Evolutionary conservation across 768 basidiomycete species (phyloP).

Genomic region (Harrya chromipes): DNA sequence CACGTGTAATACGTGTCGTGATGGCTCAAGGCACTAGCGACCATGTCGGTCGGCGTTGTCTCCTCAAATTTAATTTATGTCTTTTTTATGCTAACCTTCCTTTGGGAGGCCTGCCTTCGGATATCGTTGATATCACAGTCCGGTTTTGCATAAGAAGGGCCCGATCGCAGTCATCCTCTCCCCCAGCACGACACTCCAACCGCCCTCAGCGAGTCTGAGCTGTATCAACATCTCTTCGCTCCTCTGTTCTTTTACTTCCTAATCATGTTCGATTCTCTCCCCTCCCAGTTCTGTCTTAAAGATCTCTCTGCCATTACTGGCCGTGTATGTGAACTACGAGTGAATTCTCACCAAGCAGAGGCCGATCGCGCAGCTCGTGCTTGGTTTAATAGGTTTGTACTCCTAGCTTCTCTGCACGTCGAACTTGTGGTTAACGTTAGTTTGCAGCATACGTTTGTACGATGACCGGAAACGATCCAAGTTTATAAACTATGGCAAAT

Average conservation of each 20-base stretch:
- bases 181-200: constrained; percentile 7
- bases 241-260: constrained; percentile 14
- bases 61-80: constrained; percentile 24
- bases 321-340: constrained; percentile 35
- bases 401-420: background rate
- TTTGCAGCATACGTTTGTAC: constrained; percentile 32
- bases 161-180: constrained; percentile 3
- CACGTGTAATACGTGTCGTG: constrained; percentile 33
- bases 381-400: constrained; percentile 34
- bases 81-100: constrained; percentile 23
- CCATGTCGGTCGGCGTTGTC: constrained; percentile 25
- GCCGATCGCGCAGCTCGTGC: constrained; percentile 32
- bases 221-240: constrained; percentile 15
- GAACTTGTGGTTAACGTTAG: background rate
- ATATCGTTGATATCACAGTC: constrained; percentile 18
- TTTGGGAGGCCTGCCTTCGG: constrained; percentile 19
- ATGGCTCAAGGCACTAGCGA: constrained; percentile 28
- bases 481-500: constrained; percentile 37
- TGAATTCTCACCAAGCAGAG: constrained; percentile 31
- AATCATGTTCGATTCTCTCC: constrained; percentile 33
- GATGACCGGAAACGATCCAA: constrained; percentile 33
- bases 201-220: constrained; percentile 28
- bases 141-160: constrained; percentile 31
- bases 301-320: constrained; percentile 36
- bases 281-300: constrained; percentile 34